Base-by-base conservation (phyloP, 2,329 filamentous ascomycete species). In the Dendrostoma leiphaemia region DNA sequence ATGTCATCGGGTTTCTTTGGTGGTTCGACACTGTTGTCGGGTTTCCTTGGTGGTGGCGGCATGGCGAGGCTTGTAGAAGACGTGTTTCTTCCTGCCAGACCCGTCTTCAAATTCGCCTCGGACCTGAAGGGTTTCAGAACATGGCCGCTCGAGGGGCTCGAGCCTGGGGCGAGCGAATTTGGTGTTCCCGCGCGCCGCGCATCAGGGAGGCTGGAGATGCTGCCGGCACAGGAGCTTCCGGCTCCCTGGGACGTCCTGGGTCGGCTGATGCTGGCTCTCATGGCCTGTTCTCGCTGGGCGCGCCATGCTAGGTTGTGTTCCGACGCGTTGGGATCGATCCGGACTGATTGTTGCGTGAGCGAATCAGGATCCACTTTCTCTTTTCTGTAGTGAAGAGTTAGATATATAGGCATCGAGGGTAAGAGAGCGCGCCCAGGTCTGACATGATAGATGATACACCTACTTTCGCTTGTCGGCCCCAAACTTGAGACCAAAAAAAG, bases 401-500 rank as follows among this genome's bases (percentile, higher is more conserved):
- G 57, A 32, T 24, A 32, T 46, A 12, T 3, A 10, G 13, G 2
- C 3, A 5, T n/a, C 17, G 15, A 29, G 24, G 24, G 12, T 19
- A 21, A 38, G 46, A 40, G 17, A 23, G 10, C 6, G 15, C 21
- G 44, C 28, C 7, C 9, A 10, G 21, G 6, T 19, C 10, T 15
- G 19, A 17, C 12, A 12, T 24, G 34, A 41, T 8, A 29, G n/a
- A 32, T 46, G 26, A 19, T 29, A 12, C n/a, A 74, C 79, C 74
- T 70, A 77, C 74, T 80, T 82, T 67, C 83, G 83, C 70, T 77
- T 82, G 58, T 80, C 78, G 61, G 74, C 73, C 47, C 79, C 78
- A 56, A 83, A 71, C 64, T 77, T 82, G 64, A 84, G 69, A 47
- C 80, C 80, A 59, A 83, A 82, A 59, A 84, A 81, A 2, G 81